Evolutionary conservation across 2,329 filamentous ascomycete species (phyloP), one percentile per base, ranked within the genome.

Genomic region (Keithomyces neogunnii): DNA sequence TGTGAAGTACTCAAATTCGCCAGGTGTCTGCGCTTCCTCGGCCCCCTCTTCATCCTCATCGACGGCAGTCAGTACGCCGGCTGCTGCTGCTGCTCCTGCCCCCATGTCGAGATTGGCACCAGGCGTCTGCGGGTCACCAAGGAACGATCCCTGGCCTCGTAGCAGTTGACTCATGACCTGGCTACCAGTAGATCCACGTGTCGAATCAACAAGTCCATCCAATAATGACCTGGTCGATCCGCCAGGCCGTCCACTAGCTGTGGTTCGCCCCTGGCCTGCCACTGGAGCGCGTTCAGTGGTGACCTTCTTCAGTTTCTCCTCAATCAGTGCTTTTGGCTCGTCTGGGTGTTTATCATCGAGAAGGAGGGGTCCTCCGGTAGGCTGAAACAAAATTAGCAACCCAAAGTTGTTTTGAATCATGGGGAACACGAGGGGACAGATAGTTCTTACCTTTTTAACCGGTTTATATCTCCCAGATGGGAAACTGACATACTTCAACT

Each of bases 401-500:
- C 28, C 47, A 3, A 30, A 31, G 33, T 19, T 19, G 19, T 19
- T 19, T 19, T 19, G 19, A 19, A 9, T 35, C 13, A 39, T 4
- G 32, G 49, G 40, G 4, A 33, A 44, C n/a, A 31, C 32, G 45
- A 1, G 36, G 31, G 28, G 5, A 39, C 19, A 13, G n/a, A 19
- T 28, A 3, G 53, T 51, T 69, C 76, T 67, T 73, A 92, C 89
- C 82, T 95, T 80, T 69, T 83, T 83, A 54, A 97, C 91, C 36
- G 93, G 92, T 76, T 88, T 89, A 71, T 96, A 99, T 60, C 95
- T 85, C 45, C 88, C 88, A 56, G 88, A 81, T 47, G 89, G 83
- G 77, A 99, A 96, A 69, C 84, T 95, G 64, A 99, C 89, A 69
- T 92, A 96, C 75, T 95, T 96, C 63, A 97, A 81, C 73, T 99